Evolutionary conservation across 2,329 filamentous ascomycete genomes (phyloP), one percentile per base, ranked within the genome.

Genomic region (Alternaria triticina): DNA sequence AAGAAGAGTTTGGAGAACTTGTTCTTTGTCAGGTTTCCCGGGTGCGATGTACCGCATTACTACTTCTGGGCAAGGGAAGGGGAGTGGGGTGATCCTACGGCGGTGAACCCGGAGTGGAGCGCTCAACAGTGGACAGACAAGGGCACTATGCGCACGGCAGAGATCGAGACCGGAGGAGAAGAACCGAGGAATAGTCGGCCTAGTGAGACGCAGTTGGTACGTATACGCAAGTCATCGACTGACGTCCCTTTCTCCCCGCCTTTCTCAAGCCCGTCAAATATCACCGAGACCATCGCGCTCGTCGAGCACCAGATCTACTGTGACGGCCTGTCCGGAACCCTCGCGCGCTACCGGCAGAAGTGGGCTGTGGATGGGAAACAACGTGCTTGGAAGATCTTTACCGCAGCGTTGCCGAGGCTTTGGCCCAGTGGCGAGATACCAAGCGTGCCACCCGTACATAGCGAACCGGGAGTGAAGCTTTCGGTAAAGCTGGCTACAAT

Each of bases 41-140:
- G 69, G 3, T 74, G 71, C 43, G 69, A 74, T 49, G 55, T 79
- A 1, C 77, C 77, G 20, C 74, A 76, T 50, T 79, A 76, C 59
- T 77, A 71, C 33, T 79, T 78, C 57, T 78, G 75, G 76, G 60
- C 65, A 0, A 45, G 50, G 0, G n/a, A 55, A 5, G 66, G 64
- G 5, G 72, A 69, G 17, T 52, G 49, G 49, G 20, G 5, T 0
- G 13, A 52, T 25, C 20, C 20, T 20, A 11, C n/a, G 15, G n/a
- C n/a, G 3, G 5, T 15, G 8, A 52, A 52, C 25, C 49, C 30
- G 5, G 30, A 1, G 5, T 52, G 49, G 20, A 11, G 1, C 5
- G 7, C 28, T 12, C 9, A 13, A 22, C 2, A 3, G 17, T 13
- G 13, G 27, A 3, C 3, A 3, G 17, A 15, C 2, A 30, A 22